Evolutionary conservation across 345 rosid genomes (phyloP).

Genomic region (Brassica juncea): DNA sequence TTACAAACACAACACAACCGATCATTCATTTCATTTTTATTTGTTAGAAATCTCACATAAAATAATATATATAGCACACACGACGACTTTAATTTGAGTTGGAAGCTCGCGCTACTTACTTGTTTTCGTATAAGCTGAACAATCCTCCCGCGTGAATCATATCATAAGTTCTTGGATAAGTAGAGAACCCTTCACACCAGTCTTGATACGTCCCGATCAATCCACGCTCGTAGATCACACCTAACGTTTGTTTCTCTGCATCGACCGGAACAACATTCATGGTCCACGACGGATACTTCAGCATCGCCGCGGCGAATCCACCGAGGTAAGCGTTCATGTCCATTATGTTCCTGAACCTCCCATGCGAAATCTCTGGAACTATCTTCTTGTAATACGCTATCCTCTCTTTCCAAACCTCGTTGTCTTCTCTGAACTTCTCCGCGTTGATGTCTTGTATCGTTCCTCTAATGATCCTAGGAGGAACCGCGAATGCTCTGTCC

Average conservation of each 20-base stretch:
- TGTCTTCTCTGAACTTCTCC: slow-evolving; percentile 71
- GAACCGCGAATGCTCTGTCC: slow-evolving; percentile 67
- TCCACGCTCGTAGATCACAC: slow-evolving; percentile 82
- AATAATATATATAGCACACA: no score
- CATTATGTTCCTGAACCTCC: slow-evolving; percentile 83
- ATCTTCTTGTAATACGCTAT: slow-evolving; percentile 63
- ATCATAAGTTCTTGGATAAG: slow-evolving; percentile 97
- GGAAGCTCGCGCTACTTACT: slow-evolving; percentile 41
- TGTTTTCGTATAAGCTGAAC: slow-evolving; percentile 78
- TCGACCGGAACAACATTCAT: slow-evolving; percentile 88
- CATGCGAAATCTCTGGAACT: slow-evolving; percentile 53
- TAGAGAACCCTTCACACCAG: slow-evolving; percentile 98
- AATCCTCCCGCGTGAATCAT: slow-evolving; percentile 83
- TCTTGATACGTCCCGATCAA: slow-evolving; percentile 85
- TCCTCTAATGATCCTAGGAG: slow-evolving; percentile 79
- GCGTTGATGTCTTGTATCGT: slow-evolving; percentile 63
- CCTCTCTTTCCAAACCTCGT: slow-evolving; percentile 77
- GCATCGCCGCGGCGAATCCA: slow-evolving; percentile 80
- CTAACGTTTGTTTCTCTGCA: slow-evolving; percentile 74
- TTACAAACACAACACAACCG: slow-evolving; percentile 20
- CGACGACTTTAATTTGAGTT: background rate
- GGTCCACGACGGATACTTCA: slow-evolving; percentile 79
- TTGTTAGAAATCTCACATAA: background rate
- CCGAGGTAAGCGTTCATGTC: slow-evolving; percentile 97
- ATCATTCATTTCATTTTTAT: no score